Evolutionary conservation across 305 asterid genomes (phyloP), one percentile per base, ranked within the genome.

Genomic region (Rubia tinctorum): DNA sequence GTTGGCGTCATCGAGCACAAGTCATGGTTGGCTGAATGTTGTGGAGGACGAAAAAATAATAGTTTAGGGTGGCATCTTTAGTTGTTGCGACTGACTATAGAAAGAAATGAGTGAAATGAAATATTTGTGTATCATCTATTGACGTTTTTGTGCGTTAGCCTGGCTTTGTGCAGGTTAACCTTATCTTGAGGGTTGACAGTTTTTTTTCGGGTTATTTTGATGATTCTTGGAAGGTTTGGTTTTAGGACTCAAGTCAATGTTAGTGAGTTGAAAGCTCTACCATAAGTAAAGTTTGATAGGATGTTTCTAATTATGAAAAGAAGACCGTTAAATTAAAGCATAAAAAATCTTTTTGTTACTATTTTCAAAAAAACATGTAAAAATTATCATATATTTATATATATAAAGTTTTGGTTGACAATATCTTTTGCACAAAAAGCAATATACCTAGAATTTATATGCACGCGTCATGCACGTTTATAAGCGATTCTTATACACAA

Each of bases 251-350:
- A 34, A 67, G 59, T 17, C 44, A 17, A 49, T 64, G 23, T 34
- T 34, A 30, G 49, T 49, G 44, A 61, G 64, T 72, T 77, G 51
- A 64, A 72, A 45, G 59, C 43, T 60, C 67, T 68, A 20, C 27
- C 73, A 71, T 66, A 73, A 77, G 74, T 71, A 72, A 77, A 66
- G 67, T 72, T 77, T 77, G 81, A 49, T 72, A 67, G 81, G 74
- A 72, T 66, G 69, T 3, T 30, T 3, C 34, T 30, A 3, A 30
- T 30, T 30, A 30, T 30, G 34, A 30, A 30, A 30, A 30, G 34
- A 45, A n/a, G 43, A 44, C 18, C 37, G 69, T 77, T 77, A 73
- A 66, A 66, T 66, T 13, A 45, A 55, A 42, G 58, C 45, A 66
- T 65, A 63, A 23, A 76, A 20, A 15, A 71, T 76, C 25, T 58